Conservation (phyloP, 1,139 yeast genomes). For the Taphrina sp. region DNA sequence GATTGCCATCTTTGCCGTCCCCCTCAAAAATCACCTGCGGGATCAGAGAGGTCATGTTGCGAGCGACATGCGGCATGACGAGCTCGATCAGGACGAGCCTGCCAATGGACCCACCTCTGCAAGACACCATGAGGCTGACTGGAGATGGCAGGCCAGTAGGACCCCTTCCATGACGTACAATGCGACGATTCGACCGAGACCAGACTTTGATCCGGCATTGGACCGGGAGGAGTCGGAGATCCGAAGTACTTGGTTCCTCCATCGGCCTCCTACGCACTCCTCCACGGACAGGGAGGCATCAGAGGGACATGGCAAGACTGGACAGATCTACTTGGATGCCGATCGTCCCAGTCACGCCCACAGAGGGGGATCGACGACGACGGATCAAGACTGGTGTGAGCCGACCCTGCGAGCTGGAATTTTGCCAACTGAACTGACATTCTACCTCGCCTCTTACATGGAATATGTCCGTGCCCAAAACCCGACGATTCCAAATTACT, state of each 20-base stretch:
- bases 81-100: too few species aligned
- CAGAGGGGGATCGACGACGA: neutral
- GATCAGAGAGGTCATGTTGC: slow-evolving; percentile 37
- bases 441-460: slow-evolving; percentile 18
- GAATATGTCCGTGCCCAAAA: slow-evolving; percentile 6
- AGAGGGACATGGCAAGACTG: neutral
- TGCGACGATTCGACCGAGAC: neutral
- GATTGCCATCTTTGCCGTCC: slow-evolving; percentile 36
- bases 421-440: slow-evolving; percentile 36
- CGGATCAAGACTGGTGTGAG: slow-evolving; percentile 10
- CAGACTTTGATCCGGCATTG: neutral
- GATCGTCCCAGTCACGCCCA: too few species aligned
- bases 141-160: neutral
- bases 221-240: slow-evolving; percentile 10
- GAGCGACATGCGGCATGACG: slow-evolving; percentile 36
- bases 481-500: slow-evolving; percentile 11
- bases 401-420: slow-evolving; percentile 12
- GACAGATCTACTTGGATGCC: too few species aligned
- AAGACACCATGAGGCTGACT: neutral
- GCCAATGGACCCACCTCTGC: too few species aligned
- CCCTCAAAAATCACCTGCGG: slow-evolving; percentile 38
- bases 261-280: neutral
- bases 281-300: neutral
- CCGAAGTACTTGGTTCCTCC: slow-evolving; percentile 18
- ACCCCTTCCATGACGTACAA: neutral